Evolutionary conservation across 2,329 filamentous ascomycete species (phyloP), one percentile per base, ranked within the genome.

Genomic region (Xylariaceae sp.): DNA sequence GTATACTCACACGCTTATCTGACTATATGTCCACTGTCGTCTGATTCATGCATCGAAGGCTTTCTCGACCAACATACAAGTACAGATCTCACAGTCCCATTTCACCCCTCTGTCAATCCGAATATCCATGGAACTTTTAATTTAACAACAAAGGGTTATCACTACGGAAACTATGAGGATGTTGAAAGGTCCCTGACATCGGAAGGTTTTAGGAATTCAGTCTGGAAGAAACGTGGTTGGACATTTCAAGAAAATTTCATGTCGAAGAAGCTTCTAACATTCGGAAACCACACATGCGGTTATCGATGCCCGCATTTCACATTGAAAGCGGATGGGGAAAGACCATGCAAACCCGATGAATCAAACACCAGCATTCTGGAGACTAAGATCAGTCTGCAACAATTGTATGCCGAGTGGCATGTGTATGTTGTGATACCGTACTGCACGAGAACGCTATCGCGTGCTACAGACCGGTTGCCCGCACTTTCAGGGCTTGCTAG

Each of bases 1-100:
- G 29, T 50, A 21, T 47, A 42, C 52, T 32, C 5, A 11, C 20
- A 38, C 10, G 22, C 35, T n/a, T 12, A 11, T 11, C 11, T 39
- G 17, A 44, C 35, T 5, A n/a, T 44, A 3, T 20, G n/a, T 14
- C 22, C 20, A 14, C 22, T 6, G 35, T 22, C 36, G 10, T 35
- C 33, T 20, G 21, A n/a, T 11, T 45, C 42, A 16, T 44, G 35
- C 25, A 12, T 22, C 7, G 35, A 44, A 32, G 25, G 35, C 6
- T 38, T 44, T 34, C 35, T 44, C 3, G 19, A 33, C 5, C 22
- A 20, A 2, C 8, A 10, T 6, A 19, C 21, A 16, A 17, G 6
- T 14, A 19, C 23, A 14, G 21, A 6, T n/a, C 35, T 44, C 10
- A 34, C 17, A n/a, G 20, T 44, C 12, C 35, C 42, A 12, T 39